Evolutionary conservation across 495 filamentous ascomycete species (phyloP), one percentile per base, ranked within the genome.

Genomic region (Darksidea phi): DNA sequence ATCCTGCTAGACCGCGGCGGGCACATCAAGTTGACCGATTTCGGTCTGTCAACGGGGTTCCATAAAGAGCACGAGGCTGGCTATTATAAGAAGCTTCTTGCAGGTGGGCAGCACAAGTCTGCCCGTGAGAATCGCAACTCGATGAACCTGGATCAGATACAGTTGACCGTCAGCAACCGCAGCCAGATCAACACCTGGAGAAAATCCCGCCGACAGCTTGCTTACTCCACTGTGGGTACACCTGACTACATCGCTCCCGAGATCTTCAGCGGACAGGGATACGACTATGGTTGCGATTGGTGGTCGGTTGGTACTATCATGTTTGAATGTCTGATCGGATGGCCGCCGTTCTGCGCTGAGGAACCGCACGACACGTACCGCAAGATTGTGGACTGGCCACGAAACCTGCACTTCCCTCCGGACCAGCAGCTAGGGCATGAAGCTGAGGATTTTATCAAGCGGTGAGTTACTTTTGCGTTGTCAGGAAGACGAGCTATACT

Each of bases 221-320:
- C 94, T 5, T 99, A 97, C 74, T 97, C 93, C 0, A 99, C 94
- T 7, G 94, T 99, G 49, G 94, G 94, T 63, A 99, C 94, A 6
- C 94, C 94, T 7, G 94, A 99, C 73, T 99, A 99, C 72, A 98
- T 98, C 72, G 94, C 94, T 0, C 94, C 94, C 1, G 94, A 99
- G 70, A 97, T 99, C 64, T 99, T 99, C 76, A 91, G 87, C 26
- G 91, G 94, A 37, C 87, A 95, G 67, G 94, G 94, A 42, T 99
- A 99, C 75, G 87, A 88, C 42, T 95, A 90, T 67, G 86, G 93
- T 75, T 99, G 94, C 70, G 94, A 99, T 79, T 99, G 94, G 94
- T 99, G 94, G 94, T 91, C 87, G 34, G 81, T 99, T 28, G 94
- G 94, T 58, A 97, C 94, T 32, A 99, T 99, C 76, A 99, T 97